phyloP scores from a whole-genome alignment of 371 early-diverging fungal genomes.

The Mucor piriformis region DNA sequence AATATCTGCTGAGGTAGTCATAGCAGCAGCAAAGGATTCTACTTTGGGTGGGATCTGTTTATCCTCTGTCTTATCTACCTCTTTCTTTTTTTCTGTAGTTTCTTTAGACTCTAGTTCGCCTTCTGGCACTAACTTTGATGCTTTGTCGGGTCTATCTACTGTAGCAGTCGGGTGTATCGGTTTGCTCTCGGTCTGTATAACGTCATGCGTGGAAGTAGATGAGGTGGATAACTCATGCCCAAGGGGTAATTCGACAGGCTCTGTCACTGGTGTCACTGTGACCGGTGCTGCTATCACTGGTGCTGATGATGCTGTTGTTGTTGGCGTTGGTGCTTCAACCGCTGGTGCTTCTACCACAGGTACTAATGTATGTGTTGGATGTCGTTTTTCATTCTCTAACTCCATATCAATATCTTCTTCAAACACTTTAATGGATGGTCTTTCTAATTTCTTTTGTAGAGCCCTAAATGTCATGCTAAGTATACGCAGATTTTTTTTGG shows the following conservation, averaged over 20 bases:
- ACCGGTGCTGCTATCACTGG: too few relatives aligned
- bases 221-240: neutral
- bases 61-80: neutral
- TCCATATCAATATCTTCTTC: constrained; percentile 76
- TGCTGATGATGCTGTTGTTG: too few relatives aligned
- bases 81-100: neutral
- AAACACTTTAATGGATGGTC: constrained; percentile 71
- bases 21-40: constrained; percentile 38
- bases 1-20: constrained; percentile 31
- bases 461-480: neutral
- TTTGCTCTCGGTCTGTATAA: too few relatives aligned
- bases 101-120: neutral
- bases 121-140: neutral
- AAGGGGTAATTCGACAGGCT: too few relatives aligned
- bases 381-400: constrained; percentile 22
- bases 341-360: too few relatives aligned
- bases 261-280: neutral
- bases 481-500: neutral
- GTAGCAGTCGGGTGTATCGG: neutral
- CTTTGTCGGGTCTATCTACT: neutral
- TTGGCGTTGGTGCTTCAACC: neutral
- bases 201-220: neutral
- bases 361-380: too few relatives aligned
- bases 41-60: constrained; percentile 12
- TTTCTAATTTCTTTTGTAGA: constrained; percentile 28